Conservation (phyloP, 441 rosid genomes). For the Populus hybrid region DNA sequence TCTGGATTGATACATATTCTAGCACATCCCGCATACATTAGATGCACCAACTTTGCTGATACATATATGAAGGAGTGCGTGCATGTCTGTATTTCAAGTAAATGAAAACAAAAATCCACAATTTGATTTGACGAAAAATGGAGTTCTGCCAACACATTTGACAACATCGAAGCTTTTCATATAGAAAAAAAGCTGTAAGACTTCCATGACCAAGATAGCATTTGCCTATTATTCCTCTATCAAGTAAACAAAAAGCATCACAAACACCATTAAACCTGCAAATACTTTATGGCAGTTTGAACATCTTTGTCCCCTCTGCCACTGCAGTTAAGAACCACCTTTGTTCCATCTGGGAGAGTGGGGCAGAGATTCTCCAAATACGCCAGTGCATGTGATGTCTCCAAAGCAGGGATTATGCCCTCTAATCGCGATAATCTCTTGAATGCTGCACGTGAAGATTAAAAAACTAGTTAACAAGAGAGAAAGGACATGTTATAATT, state of each 20-base stretch:
- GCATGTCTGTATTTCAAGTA: neutral
- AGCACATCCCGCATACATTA: neutral
- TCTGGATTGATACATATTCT: neutral
- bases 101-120: neutral
- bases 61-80: neutral
- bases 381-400: constrained; percentile 84
- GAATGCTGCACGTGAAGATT: constrained; percentile 49
- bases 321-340: constrained; percentile 75
- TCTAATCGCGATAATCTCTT: constrained; percentile 68
- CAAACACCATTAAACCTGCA: constrained; percentile 36
- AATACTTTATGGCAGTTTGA: constrained; percentile 67
- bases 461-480: neutral
- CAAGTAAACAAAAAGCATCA: neutral
- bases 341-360: constrained; percentile 52
- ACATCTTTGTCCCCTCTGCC: constrained; percentile 97
- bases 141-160: neutral
- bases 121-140: neutral
- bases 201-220: constrained; percentile 3
- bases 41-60: neutral
- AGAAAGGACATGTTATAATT: neutral
- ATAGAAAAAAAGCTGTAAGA: neutral
- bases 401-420: constrained; percentile 86
- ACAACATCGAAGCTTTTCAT: neutral
- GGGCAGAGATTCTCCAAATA: constrained; percentile 83
- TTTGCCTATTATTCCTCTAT: constrained; percentile 9